Evolutionary conservation across 345 rosid genomes (phyloP).

Genomic region (Citropsis articulata): DNA sequence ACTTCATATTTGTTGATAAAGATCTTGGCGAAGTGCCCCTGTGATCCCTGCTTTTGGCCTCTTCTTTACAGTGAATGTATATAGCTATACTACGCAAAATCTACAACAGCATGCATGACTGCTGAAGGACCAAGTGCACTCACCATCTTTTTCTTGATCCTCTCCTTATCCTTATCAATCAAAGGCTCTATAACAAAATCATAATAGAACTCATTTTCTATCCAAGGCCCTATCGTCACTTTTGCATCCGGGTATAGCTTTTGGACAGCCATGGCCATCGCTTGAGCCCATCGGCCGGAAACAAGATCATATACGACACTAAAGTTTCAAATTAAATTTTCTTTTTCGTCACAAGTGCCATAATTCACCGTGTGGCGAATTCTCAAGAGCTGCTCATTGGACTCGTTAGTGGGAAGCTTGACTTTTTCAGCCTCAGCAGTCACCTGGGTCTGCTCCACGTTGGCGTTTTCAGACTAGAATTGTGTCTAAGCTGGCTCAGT

Average conservation of each 20-base stretch:
- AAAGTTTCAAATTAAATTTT: background rate
- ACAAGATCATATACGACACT: background rate
- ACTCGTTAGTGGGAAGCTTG: conserved; percentile 76
- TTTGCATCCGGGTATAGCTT: conserved; percentile 84
- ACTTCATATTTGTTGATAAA: too few relatives aligned
- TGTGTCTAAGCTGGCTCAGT: conserved; percentile 49
- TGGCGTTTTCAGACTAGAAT: conserved; percentile 11
- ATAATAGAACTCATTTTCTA: conserved; percentile 89
- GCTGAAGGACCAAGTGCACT: conserved; percentile 28
- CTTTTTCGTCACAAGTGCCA: background rate
- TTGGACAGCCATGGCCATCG: conserved; percentile 99
- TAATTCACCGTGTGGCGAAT: conserved; percentile 81
- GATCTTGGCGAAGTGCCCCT: conserved; percentile 95
- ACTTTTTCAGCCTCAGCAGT: conserved; percentile 32
- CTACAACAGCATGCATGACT: background rate
- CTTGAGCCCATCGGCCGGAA: conserved; percentile 71
- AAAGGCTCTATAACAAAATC: conserved; percentile 92
- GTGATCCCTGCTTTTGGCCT: conserved; percentile 91
- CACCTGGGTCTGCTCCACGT: conserved; percentile 23
- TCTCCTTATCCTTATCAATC: conserved; percentile 82
- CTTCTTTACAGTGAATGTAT: conserved; percentile 91
- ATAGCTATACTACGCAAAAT: conserved; percentile 4
- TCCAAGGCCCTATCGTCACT: conserved; percentile 98
- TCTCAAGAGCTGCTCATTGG: conserved; percentile 66
- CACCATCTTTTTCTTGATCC: conserved; percentile 96